Evolutionary conservation across 768 basidiomycete genomes (phyloP).

Genomic region (Suillus cothurnatus): DNA sequence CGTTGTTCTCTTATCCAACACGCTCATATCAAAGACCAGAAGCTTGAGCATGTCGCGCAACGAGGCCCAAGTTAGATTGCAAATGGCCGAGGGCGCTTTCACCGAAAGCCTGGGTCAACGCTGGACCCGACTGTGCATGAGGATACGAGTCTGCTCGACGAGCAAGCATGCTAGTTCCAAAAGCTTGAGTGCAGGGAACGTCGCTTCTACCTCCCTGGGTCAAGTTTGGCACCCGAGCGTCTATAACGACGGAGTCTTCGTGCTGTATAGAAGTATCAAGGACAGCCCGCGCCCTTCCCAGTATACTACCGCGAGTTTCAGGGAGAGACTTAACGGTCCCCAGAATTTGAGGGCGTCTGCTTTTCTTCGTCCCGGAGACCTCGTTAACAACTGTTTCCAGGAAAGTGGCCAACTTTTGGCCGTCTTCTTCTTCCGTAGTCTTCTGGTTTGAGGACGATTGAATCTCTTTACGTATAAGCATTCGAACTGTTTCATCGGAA

Average conservation of each 20-base stretch:
- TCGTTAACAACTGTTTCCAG: conserved; percentile 56
- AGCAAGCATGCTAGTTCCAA: conserved; percentile 34
- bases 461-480: conserved; percentile 55
- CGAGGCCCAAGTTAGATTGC: not conserved
- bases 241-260: not conserved
- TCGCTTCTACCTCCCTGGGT: conserved; percentile 1
- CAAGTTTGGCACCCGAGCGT: conserved; percentile 14
- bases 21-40: not conserved
- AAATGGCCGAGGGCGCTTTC: conserved; percentile 36
- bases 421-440: conserved; percentile 19
- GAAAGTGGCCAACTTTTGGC: conserved; percentile 42
- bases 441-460: conserved; percentile 19
- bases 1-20: too few species aligned
- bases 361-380: conserved; percentile 48
- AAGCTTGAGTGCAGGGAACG: conserved; percentile 34
- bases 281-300: conserved; percentile 40
- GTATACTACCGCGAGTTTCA: conserved; percentile 47
- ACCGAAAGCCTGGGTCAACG: conserved; percentile 43
- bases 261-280: conserved; percentile 23
- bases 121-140: conserved; percentile 12
- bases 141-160: conserved; percentile 2
- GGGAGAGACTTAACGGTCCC: conserved; percentile 49
- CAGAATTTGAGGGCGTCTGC: conserved; percentile 37
- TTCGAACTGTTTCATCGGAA: conserved; percentile 53
- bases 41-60: not conserved